Percentiles rank a stretch among this genome's conserved stretches.
Conservation (phyloP, 805 yeast species). For the Cyberlindnera suaveolens region DNA sequence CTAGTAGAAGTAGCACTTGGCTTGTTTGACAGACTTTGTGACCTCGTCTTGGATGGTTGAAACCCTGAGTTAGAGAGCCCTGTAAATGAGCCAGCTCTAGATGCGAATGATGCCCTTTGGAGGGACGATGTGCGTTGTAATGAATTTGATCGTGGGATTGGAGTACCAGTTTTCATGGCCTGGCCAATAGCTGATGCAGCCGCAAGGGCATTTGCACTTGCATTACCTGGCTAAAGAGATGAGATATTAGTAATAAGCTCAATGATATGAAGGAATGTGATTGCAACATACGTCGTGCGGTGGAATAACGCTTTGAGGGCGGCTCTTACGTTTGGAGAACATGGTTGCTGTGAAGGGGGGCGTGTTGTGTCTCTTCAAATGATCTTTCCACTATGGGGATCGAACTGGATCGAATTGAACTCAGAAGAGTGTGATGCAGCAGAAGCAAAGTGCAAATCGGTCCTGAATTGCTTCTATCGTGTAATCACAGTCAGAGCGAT, state of each 20-base stretch:
- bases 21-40: neutral
- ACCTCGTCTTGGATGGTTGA: conserved; percentile 1
- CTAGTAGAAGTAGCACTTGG: conserved; percentile 1
- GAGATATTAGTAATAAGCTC: conserved; percentile 1
- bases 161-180: conserved; percentile 33
- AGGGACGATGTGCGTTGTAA: conserved; percentile 20
- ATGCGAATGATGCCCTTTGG: conserved; percentile 8
- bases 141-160: conserved; percentile 25
- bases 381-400: no score
- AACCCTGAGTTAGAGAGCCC: conserved; percentile 8
- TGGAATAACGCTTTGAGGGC: conserved; percentile 1
- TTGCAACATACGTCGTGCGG: conserved; percentile 2
- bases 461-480: no score
- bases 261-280: neutral
- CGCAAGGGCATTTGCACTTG: conserved; percentile 50
- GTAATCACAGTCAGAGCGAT: no score
- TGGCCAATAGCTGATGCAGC: conserved; percentile 55
- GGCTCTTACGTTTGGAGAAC: conserved; percentile 2
- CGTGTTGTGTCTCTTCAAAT: neutral
- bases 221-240: conserved; percentile 20
- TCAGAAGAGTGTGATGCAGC: no score
- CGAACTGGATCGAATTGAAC: no score
- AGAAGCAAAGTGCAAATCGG: no score
- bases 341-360: neutral
- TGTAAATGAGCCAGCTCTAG: conserved; percentile 14